Percentiles rank a stretch among this genome's conserved stretches.
Evolutionary conservation across 768 basidiomycete genomes (phyloP).

Genomic region (Boletus rex-veris): DNA sequence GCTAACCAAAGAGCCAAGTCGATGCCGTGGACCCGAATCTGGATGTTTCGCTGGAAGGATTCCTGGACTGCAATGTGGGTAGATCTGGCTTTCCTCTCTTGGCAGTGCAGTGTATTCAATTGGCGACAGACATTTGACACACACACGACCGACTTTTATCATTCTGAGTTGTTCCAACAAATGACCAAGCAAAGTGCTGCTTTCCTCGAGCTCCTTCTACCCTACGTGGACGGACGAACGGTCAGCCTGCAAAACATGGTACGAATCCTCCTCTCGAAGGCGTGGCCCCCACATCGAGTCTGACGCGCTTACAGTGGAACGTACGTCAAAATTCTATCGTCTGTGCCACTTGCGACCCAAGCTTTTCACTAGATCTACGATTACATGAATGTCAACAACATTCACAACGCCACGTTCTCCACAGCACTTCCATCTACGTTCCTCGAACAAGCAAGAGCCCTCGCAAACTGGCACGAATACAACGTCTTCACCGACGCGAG

Average conservation of each 20-base stretch:
- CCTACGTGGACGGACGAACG: constrained; percentile 51
- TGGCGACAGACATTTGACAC: constrained; percentile 43
- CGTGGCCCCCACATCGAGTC: neutral
- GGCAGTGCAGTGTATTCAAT: neutral
- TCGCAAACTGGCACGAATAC: constrained; percentile 75
- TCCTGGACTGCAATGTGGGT: constrained; percentile 53
- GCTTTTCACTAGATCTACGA: constrained; percentile 51
- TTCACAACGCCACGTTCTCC: constrained; percentile 60
- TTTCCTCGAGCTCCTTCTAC: constrained; percentile 49
- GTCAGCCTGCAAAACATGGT: constrained; percentile 60
- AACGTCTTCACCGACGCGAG: constrained; percentile 55
- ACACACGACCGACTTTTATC: constrained; percentile 51
- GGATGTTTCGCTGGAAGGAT: constrained; percentile 65
- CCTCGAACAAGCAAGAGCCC: constrained; percentile 51
- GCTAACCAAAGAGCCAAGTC: constrained; percentile 36
- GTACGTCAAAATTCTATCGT: constrained; percentile 26
- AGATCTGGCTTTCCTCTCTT: neutral
- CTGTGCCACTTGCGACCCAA: neutral
- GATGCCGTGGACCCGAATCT: constrained; percentile 60
- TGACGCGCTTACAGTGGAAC: constrained; percentile 39
- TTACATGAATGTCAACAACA: constrained; percentile 69
- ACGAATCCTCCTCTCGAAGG: constrained; percentile 1
- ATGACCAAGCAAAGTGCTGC: constrained; percentile 41
- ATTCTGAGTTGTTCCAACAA: constrained; percentile 47
- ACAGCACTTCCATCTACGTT: constrained; percentile 43